Evolutionary conservation across 1,284 basidiomycete species (phyloP).

Genomic region (Coniferiporia sulphurascens): DNA sequence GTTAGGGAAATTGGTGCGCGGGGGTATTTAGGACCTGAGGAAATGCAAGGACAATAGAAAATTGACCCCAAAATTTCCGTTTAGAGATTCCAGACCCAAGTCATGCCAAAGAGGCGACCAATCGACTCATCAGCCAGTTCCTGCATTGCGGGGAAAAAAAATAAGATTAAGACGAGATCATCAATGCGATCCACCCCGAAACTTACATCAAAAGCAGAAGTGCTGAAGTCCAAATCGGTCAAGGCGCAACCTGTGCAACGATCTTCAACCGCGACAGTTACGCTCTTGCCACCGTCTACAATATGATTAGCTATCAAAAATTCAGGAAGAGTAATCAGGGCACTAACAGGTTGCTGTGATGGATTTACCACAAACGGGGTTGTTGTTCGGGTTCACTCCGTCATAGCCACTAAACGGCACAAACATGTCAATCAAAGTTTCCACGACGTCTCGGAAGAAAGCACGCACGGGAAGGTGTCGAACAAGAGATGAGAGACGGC

Average conservation of each 20-base stretch:
- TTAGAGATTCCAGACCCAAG: constrained; percentile 12
- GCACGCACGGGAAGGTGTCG: constrained; percentile 34
- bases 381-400: constrained; percentile 37
- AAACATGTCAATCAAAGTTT: constrained; percentile 1
- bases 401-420: constrained; percentile 24
- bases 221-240: constrained; percentile 38
- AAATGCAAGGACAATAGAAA: not conserved
- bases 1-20: too few species aligned
- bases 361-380: constrained; percentile 42
- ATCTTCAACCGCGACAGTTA: constrained; percentile 38
- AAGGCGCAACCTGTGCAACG: constrained; percentile 37
- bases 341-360: constrained; percentile 32
- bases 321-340: too few species aligned
- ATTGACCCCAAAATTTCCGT: not conserved
- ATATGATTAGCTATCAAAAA: too few species aligned
- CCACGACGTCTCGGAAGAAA: not conserved
- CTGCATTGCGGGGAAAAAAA: not conserved
- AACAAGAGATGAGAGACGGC: constrained; percentile 36
- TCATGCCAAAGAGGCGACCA: constrained; percentile 23
- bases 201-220: constrained; percentile 31
- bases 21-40: too few species aligned
- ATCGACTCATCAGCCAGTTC: constrained; percentile 30
- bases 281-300: constrained; percentile 22
- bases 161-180: too few species aligned
- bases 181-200: too few species aligned